Percentiles rank a stretch among this genome's conserved stretches.
Evolutionary conservation across 306 rosid genomes (phyloP).

Genomic region (Ceratonia siliqua): DNA sequence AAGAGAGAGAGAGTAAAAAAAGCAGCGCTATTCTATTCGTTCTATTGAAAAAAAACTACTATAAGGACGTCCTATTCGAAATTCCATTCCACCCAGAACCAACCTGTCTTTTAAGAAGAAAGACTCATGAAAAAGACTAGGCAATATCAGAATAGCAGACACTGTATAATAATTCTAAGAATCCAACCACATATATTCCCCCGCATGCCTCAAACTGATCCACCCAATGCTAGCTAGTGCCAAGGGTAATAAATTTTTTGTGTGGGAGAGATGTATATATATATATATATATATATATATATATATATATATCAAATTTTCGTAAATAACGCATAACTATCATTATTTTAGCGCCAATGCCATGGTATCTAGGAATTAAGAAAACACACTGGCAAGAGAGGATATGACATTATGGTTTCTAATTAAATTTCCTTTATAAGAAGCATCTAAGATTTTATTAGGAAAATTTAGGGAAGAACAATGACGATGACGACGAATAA

Average conservation of each 20-base stretch:
- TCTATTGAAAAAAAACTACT: neutral
- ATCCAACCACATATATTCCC: neutral
- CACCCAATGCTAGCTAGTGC: too few relatives aligned
- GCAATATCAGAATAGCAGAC: neutral
- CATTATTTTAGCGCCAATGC: too few relatives aligned
- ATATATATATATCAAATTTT: too few relatives aligned
- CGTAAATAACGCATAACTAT: too few relatives aligned
- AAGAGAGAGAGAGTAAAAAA: neutral
- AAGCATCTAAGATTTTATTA: slow-evolving; percentile 5
- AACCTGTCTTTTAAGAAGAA: neutral
- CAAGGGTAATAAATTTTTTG: too few relatives aligned
- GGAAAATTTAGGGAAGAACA: neutral
- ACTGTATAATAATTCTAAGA: neutral
- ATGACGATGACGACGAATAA: neutral
- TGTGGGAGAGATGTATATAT: too few relatives aligned
- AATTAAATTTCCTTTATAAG: neutral
- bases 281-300: too few relatives aligned
- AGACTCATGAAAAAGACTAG: neutral
- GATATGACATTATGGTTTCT: neutral
- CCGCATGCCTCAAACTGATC: neutral
- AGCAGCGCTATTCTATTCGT: neutral
- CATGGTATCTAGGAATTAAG: too few relatives aligned
- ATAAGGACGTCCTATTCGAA: neutral
- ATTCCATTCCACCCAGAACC: neutral
- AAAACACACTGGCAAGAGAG: too few relatives aligned